Evolutionary conservation across 257 asterid species (phyloP), one percentile per base, ranked within the genome.

Genomic region (Perilla frutescens): DNA sequence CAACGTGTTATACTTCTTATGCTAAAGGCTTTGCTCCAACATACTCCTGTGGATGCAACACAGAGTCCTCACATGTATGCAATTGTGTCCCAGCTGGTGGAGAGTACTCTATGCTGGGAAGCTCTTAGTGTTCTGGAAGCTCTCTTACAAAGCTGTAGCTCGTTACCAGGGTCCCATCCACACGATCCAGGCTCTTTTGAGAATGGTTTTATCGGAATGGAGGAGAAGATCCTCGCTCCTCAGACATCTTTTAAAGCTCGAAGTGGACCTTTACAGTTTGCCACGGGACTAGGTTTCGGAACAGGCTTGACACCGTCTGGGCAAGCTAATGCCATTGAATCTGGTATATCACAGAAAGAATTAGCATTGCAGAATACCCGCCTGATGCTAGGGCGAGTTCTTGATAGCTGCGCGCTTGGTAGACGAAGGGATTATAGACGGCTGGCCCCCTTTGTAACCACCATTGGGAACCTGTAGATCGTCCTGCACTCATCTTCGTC

Each of bases 61-160:
- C 99, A 92, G 84, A 92, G 97, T 62, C 99, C 98, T 9, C 98
- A 95, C 64, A 95, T 95, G 99, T 95, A 90, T 61, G 97, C 97
- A 8, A 87, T 95, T 7, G 99, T 95, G 45, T 95, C 99, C 49
- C 99, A 92, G 76, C 89, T 95, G 51, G 98, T 95, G 11, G 99
- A 95, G 82, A 95, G 99, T 70, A 92, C 99, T 26, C 79, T 95
- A 62, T 92, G 97, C 85, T 92, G 96, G 97, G 99, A 95, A 80
- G 99, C 99, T 63, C 96, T 92, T 8, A 89, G 99, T 71, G 99
- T 95, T 60, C 85, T 95, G 20, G 99, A 95, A 87, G 99, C 99
- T 32, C 99, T 95, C 65, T 70, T 95, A 72, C 99, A 92, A 76
- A 92, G 99, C 86, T 95, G 99, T 75, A 90, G 98, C 87, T 90